Conservation (phyloP, 116 monocot genomes). For the Posidonia oceanica region DNA sequence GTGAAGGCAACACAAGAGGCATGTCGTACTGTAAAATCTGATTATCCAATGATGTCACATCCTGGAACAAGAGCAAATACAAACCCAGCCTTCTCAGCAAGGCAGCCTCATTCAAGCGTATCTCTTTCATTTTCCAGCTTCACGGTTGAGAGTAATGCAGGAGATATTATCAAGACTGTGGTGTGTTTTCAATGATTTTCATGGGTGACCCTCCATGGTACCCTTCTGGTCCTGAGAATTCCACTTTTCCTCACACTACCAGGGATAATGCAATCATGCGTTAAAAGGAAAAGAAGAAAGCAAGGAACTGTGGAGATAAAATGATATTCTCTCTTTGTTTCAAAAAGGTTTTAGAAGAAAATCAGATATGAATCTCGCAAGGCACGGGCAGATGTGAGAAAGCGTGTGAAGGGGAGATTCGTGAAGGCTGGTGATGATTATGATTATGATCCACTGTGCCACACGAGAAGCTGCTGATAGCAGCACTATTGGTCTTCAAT, state of each 20-base stretch:
- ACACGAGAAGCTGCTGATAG: neutral
- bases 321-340: neutral
- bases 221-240: constrained; percentile 23
- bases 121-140: constrained; percentile 68
- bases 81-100: constrained; percentile 24
- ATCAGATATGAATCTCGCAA: constrained; percentile 85
- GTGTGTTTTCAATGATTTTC: constrained; percentile 38
- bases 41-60: constrained; percentile 39
- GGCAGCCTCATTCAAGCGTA: constrained; percentile 41
- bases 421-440: constrained; percentile 80
- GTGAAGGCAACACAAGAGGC: constrained; percentile 22
- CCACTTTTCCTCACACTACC: constrained; percentile 23
- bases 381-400: constrained; percentile 70
- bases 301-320: constrained; percentile 13
- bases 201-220: constrained; percentile 58
- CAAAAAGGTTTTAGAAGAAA: constrained; percentile 72
- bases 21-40: constrained; percentile 6
- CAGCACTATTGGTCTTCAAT: neutral
- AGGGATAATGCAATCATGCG: constrained; percentile 67
- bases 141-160: constrained; percentile 55
- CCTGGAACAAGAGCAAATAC: constrained; percentile 25
- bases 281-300: constrained; percentile 94
- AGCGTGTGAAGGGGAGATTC: constrained; percentile 73
- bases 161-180: constrained; percentile 67
- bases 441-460: constrained; percentile 56